A percentile compares a stretch with the other conserved stretches of the same genome.
phyloP scores from a whole-genome alignment of 2,329 filamentous ascomycete species.

The Hymenoscyphus fructigenus region DNA sequence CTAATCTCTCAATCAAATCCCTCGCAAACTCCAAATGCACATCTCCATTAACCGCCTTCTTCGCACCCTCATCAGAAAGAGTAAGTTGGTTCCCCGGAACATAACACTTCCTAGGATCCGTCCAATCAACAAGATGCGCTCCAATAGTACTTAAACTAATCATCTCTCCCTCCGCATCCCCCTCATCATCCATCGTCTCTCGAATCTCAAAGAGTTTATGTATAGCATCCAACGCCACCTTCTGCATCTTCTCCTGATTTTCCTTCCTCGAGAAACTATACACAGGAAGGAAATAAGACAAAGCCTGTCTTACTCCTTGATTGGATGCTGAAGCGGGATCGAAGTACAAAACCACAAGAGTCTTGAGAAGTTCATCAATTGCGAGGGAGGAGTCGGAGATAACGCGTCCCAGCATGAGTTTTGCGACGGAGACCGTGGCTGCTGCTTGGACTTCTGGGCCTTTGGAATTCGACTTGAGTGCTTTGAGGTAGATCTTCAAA shows the following conservation, averaged over 20 bases:
- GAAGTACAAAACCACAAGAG: slow-evolving; percentile 84
- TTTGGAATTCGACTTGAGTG: slow-evolving; percentile 69
- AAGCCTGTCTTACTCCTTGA: slow-evolving; percentile 77
- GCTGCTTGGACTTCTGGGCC: slow-evolving; percentile 75
- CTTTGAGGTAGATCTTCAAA: slow-evolving; percentile 82
- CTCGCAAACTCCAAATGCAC: slow-evolving; percentile 78
- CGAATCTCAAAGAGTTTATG: slow-evolving; percentile 72
- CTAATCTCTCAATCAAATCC: slow-evolving; percentile 73
- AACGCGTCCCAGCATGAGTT: slow-evolving; percentile 78
- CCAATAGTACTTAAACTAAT: slow-evolving; percentile 76
- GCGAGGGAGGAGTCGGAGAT: slow-evolving; percentile 64
- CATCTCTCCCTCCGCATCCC: slow-evolving; percentile 75
- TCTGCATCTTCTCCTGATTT: slow-evolving; percentile 80
- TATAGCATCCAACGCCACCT: slow-evolving; percentile 71
- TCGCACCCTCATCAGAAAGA: slow-evolving; percentile 53
- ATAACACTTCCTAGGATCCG: slow-evolving; percentile 80
- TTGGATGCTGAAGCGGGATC: slow-evolving; percentile 79
- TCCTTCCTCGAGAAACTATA: slow-evolving; percentile 84
- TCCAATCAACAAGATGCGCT: slow-evolving; percentile 89
- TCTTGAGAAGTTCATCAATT: slow-evolving; percentile 75
- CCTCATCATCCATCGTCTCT: slow-evolving; percentile 71
- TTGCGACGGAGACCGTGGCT: slow-evolving; percentile 78
- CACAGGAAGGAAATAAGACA: slow-evolving; percentile 92
- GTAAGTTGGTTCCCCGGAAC: slow-evolving; percentile 44
- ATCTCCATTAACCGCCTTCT: slow-evolving; percentile 68